Percentiles rank a stretch among this genome's conserved stretches.
Evolutionary conservation across 2,329 filamentous ascomycete genomes (phyloP).

Genomic region (Catunica adiposa): DNA sequence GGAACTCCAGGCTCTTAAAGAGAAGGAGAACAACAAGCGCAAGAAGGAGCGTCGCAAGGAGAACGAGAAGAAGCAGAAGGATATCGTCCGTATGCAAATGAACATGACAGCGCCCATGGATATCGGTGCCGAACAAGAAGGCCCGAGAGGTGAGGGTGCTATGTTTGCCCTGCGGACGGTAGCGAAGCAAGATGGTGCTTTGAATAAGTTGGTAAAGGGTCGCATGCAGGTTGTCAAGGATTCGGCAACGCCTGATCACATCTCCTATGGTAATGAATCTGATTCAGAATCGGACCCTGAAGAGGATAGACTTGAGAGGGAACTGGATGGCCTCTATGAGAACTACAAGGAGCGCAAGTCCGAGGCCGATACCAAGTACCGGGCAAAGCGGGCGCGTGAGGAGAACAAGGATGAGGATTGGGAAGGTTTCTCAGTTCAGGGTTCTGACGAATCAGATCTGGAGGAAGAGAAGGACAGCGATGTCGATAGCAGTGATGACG

Average conservation of each 20-base stretch:
- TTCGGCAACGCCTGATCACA: conserved; percentile 30
- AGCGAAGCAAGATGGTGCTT: conserved; percentile 54
- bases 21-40: conserved; percentile 58
- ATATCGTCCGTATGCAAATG: conserved; percentile 91
- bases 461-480: conserved; percentile 34
- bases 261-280: conserved; percentile 41
- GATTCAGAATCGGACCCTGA: conserved; percentile 59
- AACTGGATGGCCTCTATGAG: conserved; percentile 78
- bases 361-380: conserved; percentile 67
- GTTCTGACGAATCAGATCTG: conserved; percentile 37
- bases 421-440: conserved; percentile 67
- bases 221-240: conserved; percentile 57
- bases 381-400: conserved; percentile 74
- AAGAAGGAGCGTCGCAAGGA: conserved; percentile 73
- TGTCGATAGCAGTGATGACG: conserved; percentile 22
- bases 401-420: conserved; percentile 77
- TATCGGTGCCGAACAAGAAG: conserved; percentile 77
- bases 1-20: conserved; percentile 66
- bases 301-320: conserved; percentile 63
- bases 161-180: conserved; percentile 77
- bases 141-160: conserved; percentile 59
- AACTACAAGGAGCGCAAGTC: conserved; percentile 68
- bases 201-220: conserved; percentile 44
- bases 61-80: conserved; percentile 87
- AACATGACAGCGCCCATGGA: conserved; percentile 94